Conservation (phyloP, 2,329 filamentous ascomycete species). For the Talaromyces atroroseus region DNA sequence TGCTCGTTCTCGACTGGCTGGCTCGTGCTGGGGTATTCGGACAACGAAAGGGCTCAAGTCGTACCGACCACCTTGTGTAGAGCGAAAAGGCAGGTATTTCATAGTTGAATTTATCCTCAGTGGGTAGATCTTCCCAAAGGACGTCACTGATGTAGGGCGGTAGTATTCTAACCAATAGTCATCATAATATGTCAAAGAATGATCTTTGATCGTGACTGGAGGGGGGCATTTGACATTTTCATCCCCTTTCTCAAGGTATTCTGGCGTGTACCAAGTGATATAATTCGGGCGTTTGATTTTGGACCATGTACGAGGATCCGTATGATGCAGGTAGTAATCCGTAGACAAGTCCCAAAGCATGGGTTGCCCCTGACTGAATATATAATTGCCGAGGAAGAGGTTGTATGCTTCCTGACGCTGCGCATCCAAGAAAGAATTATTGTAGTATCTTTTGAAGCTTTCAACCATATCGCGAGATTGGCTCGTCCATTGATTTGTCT, state of each 20-base stretch:
- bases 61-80: constrained; percentile 62
- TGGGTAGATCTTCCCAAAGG: constrained; percentile 85
- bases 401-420: constrained; percentile 98
- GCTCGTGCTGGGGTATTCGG: constrained; percentile 51
- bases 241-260: constrained; percentile 58
- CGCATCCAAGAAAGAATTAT: constrained; percentile 96
- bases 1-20: constrained; percentile 54
- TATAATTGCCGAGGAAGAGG: constrained; percentile 92
- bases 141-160: constrained; percentile 77
- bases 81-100: constrained; percentile 72
- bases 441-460: constrained; percentile 97
- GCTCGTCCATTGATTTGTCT: constrained; percentile 98
- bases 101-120: constrained; percentile 89
- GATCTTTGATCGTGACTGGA: constrained; percentile 20
- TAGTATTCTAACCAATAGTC: constrained; percentile 99
- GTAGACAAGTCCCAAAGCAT: constrained; percentile 96
- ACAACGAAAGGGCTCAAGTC: constrained; percentile 86
- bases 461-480: constrained; percentile 98
- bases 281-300: constrained; percentile 63
- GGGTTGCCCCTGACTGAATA: constrained; percentile 77
- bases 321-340: constrained; percentile 94
- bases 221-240: constrained; percentile 17
- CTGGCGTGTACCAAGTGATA: constrained; percentile 80
- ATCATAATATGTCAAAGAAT: constrained; percentile 58
- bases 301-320: constrained; percentile 69